These are phyloP conservation scores for Sedum album DNA, from an alignment of 164 flowering plant species.

Conservation along the genomic window DNA sequence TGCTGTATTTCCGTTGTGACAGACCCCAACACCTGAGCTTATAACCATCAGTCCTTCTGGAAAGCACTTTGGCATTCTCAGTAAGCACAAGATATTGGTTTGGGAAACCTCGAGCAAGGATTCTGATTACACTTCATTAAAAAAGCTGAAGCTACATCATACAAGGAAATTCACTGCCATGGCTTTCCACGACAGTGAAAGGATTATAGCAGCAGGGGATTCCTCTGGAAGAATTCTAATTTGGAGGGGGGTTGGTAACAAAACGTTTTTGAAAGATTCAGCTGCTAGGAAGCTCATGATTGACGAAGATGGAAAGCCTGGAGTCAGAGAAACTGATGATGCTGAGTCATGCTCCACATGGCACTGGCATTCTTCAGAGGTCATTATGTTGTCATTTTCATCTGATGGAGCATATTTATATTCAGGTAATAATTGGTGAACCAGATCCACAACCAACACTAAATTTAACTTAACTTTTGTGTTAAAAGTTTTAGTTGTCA, in stretches of 20 bases:
- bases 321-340: constrained; percentile 78
- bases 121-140: constrained; percentile 25
- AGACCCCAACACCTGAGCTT: constrained; percentile 50
- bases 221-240: constrained; percentile 79
- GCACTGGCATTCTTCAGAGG: constrained; percentile 94
- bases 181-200: constrained; percentile 84
- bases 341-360: constrained; percentile 91
- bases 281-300: constrained; percentile 15
- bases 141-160: constrained; percentile 72
- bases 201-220: constrained; percentile 89
- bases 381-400: constrained; percentile 64
- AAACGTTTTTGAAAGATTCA: constrained; percentile 21
- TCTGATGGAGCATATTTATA: constrained; percentile 89
- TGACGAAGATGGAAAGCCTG: constrained; percentile 63
- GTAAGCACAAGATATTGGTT: constrained; percentile 43
- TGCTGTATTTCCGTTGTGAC: constrained; percentile 7
- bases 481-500: not conserved
- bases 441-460: not conserved
- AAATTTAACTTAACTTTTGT: not conserved
- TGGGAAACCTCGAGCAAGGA: constrained; percentile 59
- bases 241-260: constrained; percentile 79
- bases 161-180: constrained; percentile 55
- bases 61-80: constrained; percentile 54
- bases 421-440: constrained; percentile 47
- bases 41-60: constrained; percentile 52